These are phyloP conservation scores for Alternaria dauci DNA, from an alignment of 2,329 filamentous ascomycete genomes.

Conservation along the genomic window DNA sequence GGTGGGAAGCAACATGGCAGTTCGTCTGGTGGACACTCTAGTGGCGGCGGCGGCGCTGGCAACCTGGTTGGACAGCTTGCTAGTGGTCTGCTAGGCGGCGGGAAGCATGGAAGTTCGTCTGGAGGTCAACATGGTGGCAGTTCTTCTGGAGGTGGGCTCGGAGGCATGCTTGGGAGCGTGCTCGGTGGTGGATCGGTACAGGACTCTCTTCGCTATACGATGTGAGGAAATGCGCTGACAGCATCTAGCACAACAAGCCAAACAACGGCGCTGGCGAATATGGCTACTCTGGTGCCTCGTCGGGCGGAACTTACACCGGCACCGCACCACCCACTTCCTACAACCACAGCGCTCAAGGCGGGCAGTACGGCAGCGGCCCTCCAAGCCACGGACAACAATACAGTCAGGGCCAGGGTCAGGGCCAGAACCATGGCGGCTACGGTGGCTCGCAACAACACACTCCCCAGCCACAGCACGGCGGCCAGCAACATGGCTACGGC, in stretches of 20 bases:
- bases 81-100: conserved; percentile 55
- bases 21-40: conserved; percentile 34
- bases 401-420: conserved; percentile 11
- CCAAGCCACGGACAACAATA: conserved; percentile 33
- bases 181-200: conserved; percentile 50
- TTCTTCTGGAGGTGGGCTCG: conserved; percentile 41
- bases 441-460: conserved; percentile 22
- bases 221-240: conserved; percentile 11
- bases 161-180: conserved; percentile 44
- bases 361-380: conserved; percentile 30
- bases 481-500: conserved; percentile 25
- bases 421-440: conserved; percentile 22
- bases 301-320: conserved; percentile 66
- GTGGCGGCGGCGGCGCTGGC: conserved; percentile 47
- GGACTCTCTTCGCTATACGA: conserved; percentile 8
- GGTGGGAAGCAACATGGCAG: conserved; percentile 41
- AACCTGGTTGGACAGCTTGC: conserved; percentile 63
- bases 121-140: conserved; percentile 55
- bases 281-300: conserved; percentile 61
- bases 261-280: conserved; percentile 64
- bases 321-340: conserved; percentile 70
- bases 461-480: conserved; percentile 16
- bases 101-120: conserved; percentile 54
- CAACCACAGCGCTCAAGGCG: conserved; percentile 53
- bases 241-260: conserved; percentile 46